phyloP scores from a whole-genome alignment of 352 stramenopile genomes.

The Pythium aristosporum region DNA sequence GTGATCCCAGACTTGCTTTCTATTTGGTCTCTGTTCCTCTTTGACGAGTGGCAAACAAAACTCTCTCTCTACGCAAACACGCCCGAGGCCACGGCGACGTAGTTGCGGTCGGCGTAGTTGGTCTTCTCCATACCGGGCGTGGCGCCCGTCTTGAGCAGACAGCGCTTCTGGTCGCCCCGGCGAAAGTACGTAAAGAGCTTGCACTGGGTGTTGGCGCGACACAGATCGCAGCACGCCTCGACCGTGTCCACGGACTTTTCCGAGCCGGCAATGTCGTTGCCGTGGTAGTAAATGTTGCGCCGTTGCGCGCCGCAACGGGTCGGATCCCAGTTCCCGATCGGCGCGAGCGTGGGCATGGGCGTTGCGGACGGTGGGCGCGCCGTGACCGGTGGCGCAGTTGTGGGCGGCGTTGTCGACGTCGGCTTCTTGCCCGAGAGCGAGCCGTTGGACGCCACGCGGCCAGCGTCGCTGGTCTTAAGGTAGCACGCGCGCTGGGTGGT shows the following conservation, averaged over 20 bases:
- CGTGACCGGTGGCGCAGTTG: not conserved
- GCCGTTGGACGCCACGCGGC: not conserved
- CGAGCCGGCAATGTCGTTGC: constrained; percentile 16
- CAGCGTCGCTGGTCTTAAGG: constrained; percentile 16
- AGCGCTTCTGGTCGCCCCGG: constrained; percentile 16
- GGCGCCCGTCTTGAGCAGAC: constrained; percentile 19
- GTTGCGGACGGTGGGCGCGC: not conserved
- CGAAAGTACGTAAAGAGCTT: constrained; percentile 25
- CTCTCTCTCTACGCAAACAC: constrained; percentile 6
- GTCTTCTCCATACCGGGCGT: constrained; percentile 17
- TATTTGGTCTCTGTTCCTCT: not conserved
- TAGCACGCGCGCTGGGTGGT: constrained; percentile 12
- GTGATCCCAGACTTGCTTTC: not conserved
- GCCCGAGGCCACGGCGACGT: constrained; percentile 8
- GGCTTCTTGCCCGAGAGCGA: constrained; percentile 14
- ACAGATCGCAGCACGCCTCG: constrained; percentile 25
- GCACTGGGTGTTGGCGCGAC: constrained; percentile 1
- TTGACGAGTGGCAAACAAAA: not conserved
- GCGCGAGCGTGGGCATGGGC: not conserved
- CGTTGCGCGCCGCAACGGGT: constrained; percentile 11
- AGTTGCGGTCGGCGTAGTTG: constrained; percentile 15
- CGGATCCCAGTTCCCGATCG: constrained; percentile 9
- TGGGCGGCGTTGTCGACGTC: not conserved
- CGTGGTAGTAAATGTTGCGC: constrained; percentile 19
- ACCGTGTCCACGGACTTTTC: constrained; percentile 18